Evolutionary conservation across 2,329 filamentous ascomycete genomes (phyloP), one percentile per base, ranked within the genome.

Genomic region (Penicillium aurantiogriseum): DNA sequence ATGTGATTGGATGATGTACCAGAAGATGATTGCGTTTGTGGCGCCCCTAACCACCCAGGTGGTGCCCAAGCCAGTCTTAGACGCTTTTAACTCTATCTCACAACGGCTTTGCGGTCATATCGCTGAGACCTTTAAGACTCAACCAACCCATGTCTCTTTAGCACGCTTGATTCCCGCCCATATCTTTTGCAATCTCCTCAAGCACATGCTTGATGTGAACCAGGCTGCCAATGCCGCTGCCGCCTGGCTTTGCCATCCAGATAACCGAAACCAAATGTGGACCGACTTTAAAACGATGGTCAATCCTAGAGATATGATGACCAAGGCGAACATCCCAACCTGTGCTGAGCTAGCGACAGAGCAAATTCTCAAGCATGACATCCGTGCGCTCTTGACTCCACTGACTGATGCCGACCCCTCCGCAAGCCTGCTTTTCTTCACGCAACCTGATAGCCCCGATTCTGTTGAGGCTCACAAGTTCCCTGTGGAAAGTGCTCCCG

Each of bases 261-360:
- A 91, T 45, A 95, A 96, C 71, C 86, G 94, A 54, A 91, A 94
- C 63, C 89, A 94, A 69, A 97, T 99, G 94, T 97, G 94, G 80
- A 81, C 88, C 50, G 94, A 99, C 70, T 96, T 92, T 52, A 73
- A 71, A 53, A 71, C 70, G 2, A 64, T 76, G 42, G 71, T 78
- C 17, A 69, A 76, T 47, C 74, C 72, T 2, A 71, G 71, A 54
- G 76, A 74, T 42, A 74, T 74, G 72, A 74, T 76, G 35, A 61
- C 63, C n/a, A 75, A 69, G 58, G 74, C 75, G 43, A 75, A 77
- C 38, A 74, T 78, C 39, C 76, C 76, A 1, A 66, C 62, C 15
- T 77, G 74, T 44, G 74, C 74, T 2, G 70, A 75, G 52, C 62
- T 55, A 31, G 68, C 70, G 13, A 67, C 71, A 1, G 69, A 74